A percentile compares a stretch with the other conserved stretches of the same genome.
Evolutionary conservation across 768 basidiomycete species (phyloP).

Genomic region (Cytidiella melzeri): DNA sequence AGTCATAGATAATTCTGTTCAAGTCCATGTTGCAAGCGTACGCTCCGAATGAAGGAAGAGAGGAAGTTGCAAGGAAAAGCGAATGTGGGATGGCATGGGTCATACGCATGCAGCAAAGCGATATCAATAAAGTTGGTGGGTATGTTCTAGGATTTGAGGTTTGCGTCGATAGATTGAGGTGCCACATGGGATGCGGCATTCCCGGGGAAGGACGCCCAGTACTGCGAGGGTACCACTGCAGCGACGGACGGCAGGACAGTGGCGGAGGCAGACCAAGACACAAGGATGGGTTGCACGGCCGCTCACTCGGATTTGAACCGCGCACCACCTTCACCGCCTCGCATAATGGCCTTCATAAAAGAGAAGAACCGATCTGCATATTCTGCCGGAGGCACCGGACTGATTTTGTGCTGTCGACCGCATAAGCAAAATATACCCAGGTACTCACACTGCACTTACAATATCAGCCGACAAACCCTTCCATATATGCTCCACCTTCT

Average conservation of each 20-base stretch:
- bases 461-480: slow-evolving; percentile 84
- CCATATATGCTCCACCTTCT: slow-evolving; percentile 87
- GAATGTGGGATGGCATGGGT: neutral
- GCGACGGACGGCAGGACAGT: neutral
- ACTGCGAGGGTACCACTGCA: too few species aligned
- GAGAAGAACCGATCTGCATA: slow-evolving; percentile 86
- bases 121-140: neutral
- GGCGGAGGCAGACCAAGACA: neutral
- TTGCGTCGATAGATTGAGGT: too few species aligned
- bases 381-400: slow-evolving; percentile 81
- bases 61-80: neutral
- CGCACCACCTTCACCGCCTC: slow-evolving; percentile 64
- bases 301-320: slow-evolving; percentile 40
- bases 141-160: too few species aligned
- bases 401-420: slow-evolving; percentile 77
- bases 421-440: neutral
- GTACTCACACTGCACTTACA: slow-evolving; percentile 49
- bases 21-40: neutral
- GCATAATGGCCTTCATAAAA: slow-evolving; percentile 84
- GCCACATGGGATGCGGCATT: too few species aligned
- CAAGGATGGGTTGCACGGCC: too few species aligned
- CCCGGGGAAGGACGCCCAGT: too few species aligned
- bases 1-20: neutral
- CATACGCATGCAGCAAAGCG: neutral
- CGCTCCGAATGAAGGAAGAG: neutral